Base-by-base conservation (phyloP, 140 eudicot species). In the Senecio squalidus region DNA sequence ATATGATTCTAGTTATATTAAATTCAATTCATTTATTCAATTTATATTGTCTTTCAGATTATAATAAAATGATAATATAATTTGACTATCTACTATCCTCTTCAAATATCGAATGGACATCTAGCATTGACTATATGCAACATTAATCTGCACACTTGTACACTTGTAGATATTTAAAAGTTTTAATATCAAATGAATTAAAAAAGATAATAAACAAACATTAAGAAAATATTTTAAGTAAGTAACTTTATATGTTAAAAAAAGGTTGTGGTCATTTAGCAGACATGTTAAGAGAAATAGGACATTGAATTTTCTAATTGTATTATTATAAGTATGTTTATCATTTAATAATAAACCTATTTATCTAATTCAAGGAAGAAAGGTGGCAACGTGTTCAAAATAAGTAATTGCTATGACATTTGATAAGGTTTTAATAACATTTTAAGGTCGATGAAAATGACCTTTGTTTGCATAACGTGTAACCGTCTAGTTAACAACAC, bases 391-490 rank as follows among this genome's bases (percentile, higher is more conserved):
- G 69, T 60, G 75, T 60, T 41, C 62, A 60, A 17, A 47, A 68
- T 22, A 38, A 48, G 8, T 18, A 46, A 33, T 46, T 23, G 66
- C 6, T 8, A 62, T 40, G 53, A 26, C 44, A 47, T 46, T 57
- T 57, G 3, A 15, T 33, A 14, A 41, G 38, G 38, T 44, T 57
- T 40, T 58, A 46, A 68, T 38, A 58, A 38, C 24, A 50, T 22
- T 39, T 53, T 60, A 49, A 70, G 75, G 75, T 70, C 48, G 22
- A 40, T 7, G 75, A 60, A 52, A 60, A 27, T 28, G 63, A 70
- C 29, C 29, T 5, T 58, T 58, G 48, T 30, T 59, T 41, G 55
- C 26, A 39, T 27, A 17, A 21, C 50, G 51, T 55, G 62, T 60
- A 60, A 44, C 38, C 62, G 53, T 58, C 7, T 31, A 11, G n/a